Evolutionary conservation across 371 early-diverging fungal species (phyloP), one percentile per base, ranked within the genome.

Genomic region (Vittaforma corneae): DNA sequence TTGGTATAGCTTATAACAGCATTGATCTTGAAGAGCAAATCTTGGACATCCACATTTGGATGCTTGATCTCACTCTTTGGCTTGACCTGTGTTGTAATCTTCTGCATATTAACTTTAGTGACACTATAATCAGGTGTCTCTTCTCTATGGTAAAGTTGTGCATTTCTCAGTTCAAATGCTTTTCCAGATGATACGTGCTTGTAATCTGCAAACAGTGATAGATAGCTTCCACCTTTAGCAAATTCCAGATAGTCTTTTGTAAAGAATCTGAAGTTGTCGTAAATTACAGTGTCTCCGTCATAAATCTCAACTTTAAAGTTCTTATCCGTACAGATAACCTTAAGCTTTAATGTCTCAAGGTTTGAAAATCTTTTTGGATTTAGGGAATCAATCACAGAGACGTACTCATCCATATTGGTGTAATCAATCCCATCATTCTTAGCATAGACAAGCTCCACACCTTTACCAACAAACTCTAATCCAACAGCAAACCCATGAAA

Each of bases 271-370:
- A 80, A 62, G 40, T 58, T 69, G 58, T 80, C 80, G 54, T 77
- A 80, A 9, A 78, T 18, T 1, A 80, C 45, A 2, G 53, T 71
- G 1, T 71, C 64, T 3, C 68, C 54, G 44, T 67, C 69, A 56
- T 80, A 80, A 22, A 80, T 16, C 44, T 80, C 80, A 26, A 80
- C 64, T 52, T 78, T 77, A 44, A 80, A 74, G 57, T 78, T 78
- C 45, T 74, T 73, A 5, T 54, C 40, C 16, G 80, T 80, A 1
- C 67, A 61, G 0, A 80, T 80, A n/a, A 78, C 68, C 54, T 80
- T 80, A 5, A 80, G 20, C n/a, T 62, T 74, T 18, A 80, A 44
- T n/a, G 74, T 70, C 32, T 67, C 71, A n/a, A 76, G 59, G 40
- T 58, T 60, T 53, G 53, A 70, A 45, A 78, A 71, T 56, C 77